Evolutionary conservation across 2,329 filamentous ascomycete species (phyloP).

Genomic region (Dichotomopilus funicola): DNA sequence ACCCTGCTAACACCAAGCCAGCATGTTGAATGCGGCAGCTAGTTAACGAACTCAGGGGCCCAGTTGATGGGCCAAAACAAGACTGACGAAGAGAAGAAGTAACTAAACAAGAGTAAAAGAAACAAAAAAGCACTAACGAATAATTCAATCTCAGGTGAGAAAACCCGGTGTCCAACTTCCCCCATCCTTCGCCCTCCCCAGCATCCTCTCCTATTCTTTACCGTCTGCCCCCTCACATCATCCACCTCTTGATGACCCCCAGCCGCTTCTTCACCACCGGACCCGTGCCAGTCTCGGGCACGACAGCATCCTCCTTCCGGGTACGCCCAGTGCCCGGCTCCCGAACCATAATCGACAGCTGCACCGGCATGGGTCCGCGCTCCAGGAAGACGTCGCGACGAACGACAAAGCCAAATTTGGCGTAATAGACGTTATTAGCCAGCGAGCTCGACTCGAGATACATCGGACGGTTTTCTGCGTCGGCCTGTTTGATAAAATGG

Average conservation of each 20-base stretch:
- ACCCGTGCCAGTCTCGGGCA: not conserved
- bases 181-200: not conserved
- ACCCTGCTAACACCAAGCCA: not conserved
- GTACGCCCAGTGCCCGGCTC: conserved; percentile 43
- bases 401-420: conserved; percentile 66
- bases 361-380: conserved; percentile 52
- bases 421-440: conserved; percentile 64
- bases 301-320: not conserved
- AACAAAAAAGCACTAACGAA: conserved; percentile 5
- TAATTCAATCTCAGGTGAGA: not conserved
- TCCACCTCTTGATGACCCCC: not conserved
- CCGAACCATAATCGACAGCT: conserved; percentile 74
- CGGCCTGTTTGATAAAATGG: conserved; percentile 44
- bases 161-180: not conserved
- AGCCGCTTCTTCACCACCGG: conserved; percentile 6
- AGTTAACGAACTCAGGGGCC: conserved; percentile 1
- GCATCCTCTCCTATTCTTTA: not conserved
- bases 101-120: not conserved
- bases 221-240: conserved; percentile 1
- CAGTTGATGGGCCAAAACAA: conserved; percentile 13
- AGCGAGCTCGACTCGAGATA: conserved; percentile 74
- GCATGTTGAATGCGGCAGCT: conserved; percentile 17
- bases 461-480: conserved; percentile 58
- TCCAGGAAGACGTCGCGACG: conserved; percentile 57
- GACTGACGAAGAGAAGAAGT: not conserved